Evolutionary conservation across 768 basidiomycete genomes (phyloP).

Genomic region (Xerocomellus amylosporus): DNA sequence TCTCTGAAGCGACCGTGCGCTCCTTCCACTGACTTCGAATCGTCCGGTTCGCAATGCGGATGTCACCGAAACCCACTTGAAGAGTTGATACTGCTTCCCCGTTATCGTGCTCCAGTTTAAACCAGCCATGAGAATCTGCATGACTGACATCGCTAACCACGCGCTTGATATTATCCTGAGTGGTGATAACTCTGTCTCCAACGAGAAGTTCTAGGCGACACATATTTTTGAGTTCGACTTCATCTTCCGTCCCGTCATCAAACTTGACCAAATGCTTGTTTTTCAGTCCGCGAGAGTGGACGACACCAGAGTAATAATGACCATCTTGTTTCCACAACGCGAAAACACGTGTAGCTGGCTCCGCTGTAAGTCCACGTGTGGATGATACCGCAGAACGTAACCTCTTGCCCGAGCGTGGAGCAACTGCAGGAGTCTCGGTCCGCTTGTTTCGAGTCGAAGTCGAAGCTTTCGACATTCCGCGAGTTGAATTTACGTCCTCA

Average conservation of each 20-base stretch:
- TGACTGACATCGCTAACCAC: slow-evolving; percentile 33
- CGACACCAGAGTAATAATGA: slow-evolving; percentile 59
- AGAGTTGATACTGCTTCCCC: slow-evolving; percentile 24
- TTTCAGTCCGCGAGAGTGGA: slow-evolving; percentile 37
- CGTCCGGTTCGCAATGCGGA: slow-evolving; percentile 52
- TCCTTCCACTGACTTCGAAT: slow-evolving; percentile 53
- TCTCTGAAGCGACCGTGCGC: slow-evolving; percentile 42
- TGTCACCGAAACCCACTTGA: slow-evolving; percentile 35
- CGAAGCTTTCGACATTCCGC: slow-evolving; percentile 22
- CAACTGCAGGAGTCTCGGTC: slow-evolving; percentile 27
- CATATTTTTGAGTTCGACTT: slow-evolving; percentile 50
- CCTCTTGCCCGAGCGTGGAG: slow-evolving; percentile 37
- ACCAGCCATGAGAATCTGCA: slow-evolving; percentile 26
- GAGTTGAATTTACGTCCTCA: slow-evolving; percentile 26
- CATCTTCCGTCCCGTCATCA: slow-evolving; percentile 56
- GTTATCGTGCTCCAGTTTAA: slow-evolving; percentile 43
- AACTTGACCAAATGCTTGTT: slow-evolving; percentile 54
- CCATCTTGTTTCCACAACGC: slow-evolving; percentile 63
- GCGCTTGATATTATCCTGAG: slow-evolving; percentile 28
- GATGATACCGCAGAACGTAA: slow-evolving; percentile 39
- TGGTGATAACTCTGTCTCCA: slow-evolving; percentile 56
- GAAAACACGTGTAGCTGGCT: slow-evolving; percentile 57
- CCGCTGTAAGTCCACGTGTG: slow-evolving; percentile 9
- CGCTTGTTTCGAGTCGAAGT: slow-evolving; percentile 29
- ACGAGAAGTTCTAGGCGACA: slow-evolving; percentile 47